Base-by-base conservation (phyloP, 495 filamentous ascomycete genomes). In the Pyrenula aspistea region DNA sequence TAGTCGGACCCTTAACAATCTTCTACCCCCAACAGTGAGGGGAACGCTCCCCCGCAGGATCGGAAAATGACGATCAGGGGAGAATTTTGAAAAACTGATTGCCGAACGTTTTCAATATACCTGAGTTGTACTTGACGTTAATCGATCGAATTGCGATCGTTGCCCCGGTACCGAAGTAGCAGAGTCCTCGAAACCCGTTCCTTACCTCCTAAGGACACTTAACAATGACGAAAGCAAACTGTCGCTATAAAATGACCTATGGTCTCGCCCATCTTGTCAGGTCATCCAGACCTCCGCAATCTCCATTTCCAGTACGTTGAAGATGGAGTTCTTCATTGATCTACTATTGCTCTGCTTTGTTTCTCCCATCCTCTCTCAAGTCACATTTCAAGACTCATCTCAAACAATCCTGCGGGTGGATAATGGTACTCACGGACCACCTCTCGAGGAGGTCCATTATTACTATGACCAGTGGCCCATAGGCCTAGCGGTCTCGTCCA, bases 401-500 rank as follows among this genome's bases (percentile, higher is more conserved):
- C 20, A 56, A 2, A 70, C 59, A n/a, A 67, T 60, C 53, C 59
- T 72, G 2, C 61, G 66, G 49, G 60, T 67, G 51, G 66, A 73
- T 56, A 65, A 63, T 56, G 68, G 68, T 11, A 65, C 63, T 0
- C 68, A 70, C 23, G 68, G 70, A 4, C 69, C 70, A 1, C 53
- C 61, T 11, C 60, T 75, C 0, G 71, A 75, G 54, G 65, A 70
- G 25, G 61, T 64, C 11, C 67, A 74, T 53, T 70, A 70, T 54
- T 74, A 70, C 58, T 71, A 74, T 55, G 68, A 71, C 49, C 64
- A 74, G 61, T 71, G 70, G 70, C 71, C 71, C 12, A 73, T 71
- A 47, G 72, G 68, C 3, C 61, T 72, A 22, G 63, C 68, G 10
- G 65, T 72, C 3, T 68, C 71, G 20, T 67, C 60, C 10, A 61